Base-by-base conservation (phyloP, 495 filamentous ascomycete genomes). In the Niebla homalea region DNA sequence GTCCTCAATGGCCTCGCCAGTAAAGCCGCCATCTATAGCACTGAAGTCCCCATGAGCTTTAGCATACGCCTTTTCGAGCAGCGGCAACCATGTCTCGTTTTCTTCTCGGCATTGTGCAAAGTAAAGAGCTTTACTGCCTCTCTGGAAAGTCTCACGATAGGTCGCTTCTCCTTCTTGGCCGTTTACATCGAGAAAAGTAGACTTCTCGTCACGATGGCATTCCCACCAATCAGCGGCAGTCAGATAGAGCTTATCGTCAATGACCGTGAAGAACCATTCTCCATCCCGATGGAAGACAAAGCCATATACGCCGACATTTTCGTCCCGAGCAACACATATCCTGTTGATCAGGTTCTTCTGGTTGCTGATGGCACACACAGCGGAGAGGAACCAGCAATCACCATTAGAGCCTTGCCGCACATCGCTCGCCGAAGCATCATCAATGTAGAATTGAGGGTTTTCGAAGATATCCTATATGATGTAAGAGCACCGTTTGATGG, bases 61-160 rank as follows among this genome's bases (percentile, higher is more conserved):
- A 41, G 90, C 90, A 65, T 92, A 97, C 0, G 90, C 90, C 64
- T 97, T 97, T 60, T 97, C 90, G 3, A 97, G 75, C 42, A 97
- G 67, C 1, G 90, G 90, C 22, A 97, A 70, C 90, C 90, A 97
- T 0, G 88, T 97, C 68, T 97, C 90, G 59, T 93, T 89, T 21
- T 78, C 72, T 58, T 89, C 78, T 55, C 78, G 76, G 63, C 89
- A 94, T 57, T 88, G 85, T 1, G 87, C 87, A 67, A 93, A 94
- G 56, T 85, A 89, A 5, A 97, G 62, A 0, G 89, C 84, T 19
- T 79, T 73, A 5, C 83, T 89, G 6, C 82, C 82, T 4, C 76
- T 83, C 62, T 93, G 88, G 63, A 81, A 85, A 2, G 74, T 75
- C 47, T 75, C 76, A 32, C 81, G 76, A 48, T 90, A 90, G 50